These are phyloP conservation scores for Phlegmacium glaucopus DNA, from an alignment of 768 basidiomycete species.

Conservation along the genomic window DNA sequence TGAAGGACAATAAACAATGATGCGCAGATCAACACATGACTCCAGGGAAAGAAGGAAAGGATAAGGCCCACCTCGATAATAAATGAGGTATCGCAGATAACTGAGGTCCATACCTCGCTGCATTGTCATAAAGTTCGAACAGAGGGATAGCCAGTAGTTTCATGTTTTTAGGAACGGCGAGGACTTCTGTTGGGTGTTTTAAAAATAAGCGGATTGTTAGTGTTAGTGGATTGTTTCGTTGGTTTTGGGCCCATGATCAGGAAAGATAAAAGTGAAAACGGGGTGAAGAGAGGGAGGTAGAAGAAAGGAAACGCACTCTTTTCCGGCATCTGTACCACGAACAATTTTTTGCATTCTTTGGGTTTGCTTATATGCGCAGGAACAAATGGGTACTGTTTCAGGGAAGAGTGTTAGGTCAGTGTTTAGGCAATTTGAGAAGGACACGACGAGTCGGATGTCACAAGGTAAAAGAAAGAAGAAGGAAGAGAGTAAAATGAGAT, in stretches of 20 bases:
- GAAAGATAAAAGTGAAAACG: background rate
- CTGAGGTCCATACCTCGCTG: slow-evolving; percentile 92
- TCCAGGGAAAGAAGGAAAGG: background rate
- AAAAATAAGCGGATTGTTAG: too few species aligned
- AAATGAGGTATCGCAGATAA: slow-evolving; percentile 92
- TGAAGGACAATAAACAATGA: slow-evolving; percentile 50
- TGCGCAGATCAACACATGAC: slow-evolving; percentile 21
- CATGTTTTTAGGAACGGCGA: slow-evolving; percentile 98
- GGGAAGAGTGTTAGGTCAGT: background rate
- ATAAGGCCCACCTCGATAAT: slow-evolving; percentile 64
- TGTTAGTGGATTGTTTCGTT: too few species aligned
- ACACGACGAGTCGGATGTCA: background rate
- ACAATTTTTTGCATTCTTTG: slow-evolving; percentile 97
- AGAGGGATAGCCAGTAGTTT: slow-evolving; percentile 95
- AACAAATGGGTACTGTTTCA: slow-evolving; percentile 80
- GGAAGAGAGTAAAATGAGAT: too few species aligned
- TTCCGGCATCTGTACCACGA: slow-evolving; percentile 93
- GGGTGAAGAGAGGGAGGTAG: background rate
- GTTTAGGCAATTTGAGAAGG: background rate
- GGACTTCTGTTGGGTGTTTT: slow-evolving; percentile 59
- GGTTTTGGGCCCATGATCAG: background rate
- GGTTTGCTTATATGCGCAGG: slow-evolving; percentile 97
- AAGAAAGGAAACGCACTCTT: slow-evolving; percentile 59
- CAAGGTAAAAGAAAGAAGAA: background rate
- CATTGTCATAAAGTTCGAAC: slow-evolving; percentile 97